Evolutionary conservation across 2,329 filamentous ascomycete genomes (phyloP), one percentile per base, ranked within the genome.

Genomic region (Alternaria brassicicola): DNA sequence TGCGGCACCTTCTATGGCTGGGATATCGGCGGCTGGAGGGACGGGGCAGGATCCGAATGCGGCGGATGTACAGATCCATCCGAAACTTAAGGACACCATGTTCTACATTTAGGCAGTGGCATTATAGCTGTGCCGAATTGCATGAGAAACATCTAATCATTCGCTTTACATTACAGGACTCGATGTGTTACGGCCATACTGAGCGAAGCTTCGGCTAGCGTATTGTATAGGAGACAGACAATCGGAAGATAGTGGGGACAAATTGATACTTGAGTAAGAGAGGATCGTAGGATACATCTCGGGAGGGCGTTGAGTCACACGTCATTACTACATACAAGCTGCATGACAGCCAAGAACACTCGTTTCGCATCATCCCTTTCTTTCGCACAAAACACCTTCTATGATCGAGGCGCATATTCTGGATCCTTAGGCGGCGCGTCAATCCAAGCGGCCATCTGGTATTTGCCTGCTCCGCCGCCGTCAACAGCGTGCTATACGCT

Each of bases 21-120:
- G 55, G 3, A 43, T 54, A 3, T 52, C 47, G 2, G 45, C 30
- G 6, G 48, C 47, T 42, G 55, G 42, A n/a, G 53, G 47, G 21
- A 38, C 45, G 10, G 43, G 47, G 15, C 19, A 21, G n/a, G 51
- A 36, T 23, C 51, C 54, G 0, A 55, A 19, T 10, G 45, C 52
- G 10, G 39, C 48, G 7, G 58, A 60, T 33, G 63, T 68, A 33
- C 23, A 46, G 41, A 69, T 67, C 3, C 65, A 69, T 50, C 42
- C 43, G 4, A 63, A 26, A 26, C 25, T 66, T 8, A 57, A 46
- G 39, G 57, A 68, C 31, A 54, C 59, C 3, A 68, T 68, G 64
- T 66, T 68, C 45, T 58, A 58, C 45, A 58, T 58, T 30, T 58
- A 55, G 45, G 30, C 4, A 3, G 0, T 6, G 5, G 3, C 9